A percentile compares a stretch with the other conserved stretches of the same genome.
phyloP scores from a whole-genome alignment of 129 eudicot genomes.

The Flaveria sonorensis region DNA sequence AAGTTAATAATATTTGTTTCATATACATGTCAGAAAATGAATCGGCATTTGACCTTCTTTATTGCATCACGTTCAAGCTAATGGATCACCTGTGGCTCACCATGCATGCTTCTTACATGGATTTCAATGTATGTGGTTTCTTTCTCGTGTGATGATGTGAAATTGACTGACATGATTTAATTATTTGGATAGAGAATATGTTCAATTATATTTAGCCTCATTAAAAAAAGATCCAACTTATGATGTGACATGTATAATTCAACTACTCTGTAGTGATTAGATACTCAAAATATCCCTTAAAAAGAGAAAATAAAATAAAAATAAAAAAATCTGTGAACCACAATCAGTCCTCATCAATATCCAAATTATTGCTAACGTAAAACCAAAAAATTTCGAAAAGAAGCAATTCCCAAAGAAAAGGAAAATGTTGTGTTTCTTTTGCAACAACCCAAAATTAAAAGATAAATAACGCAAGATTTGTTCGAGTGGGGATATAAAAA shows the following conservation, averaged over 20 bases:
- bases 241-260: neutral
- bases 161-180: neutral
- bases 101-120: constrained; percentile 99
- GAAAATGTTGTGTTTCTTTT: no score
- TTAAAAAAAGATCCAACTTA: neutral
- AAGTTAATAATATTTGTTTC: constrained; percentile 3
- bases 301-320: neutral
- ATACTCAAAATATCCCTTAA: neutral
- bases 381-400: neutral
- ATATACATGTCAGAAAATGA: constrained; percentile 68
- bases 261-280: neutral
- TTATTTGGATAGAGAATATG: neutral
- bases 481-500: neutral
- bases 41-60: constrained; percentile 87
- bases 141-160: constrained; percentile 3
- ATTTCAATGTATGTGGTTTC: constrained; percentile 79
- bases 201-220: neutral
- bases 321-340: neutral
- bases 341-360: neutral
- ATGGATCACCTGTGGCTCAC: constrained; percentile 93
- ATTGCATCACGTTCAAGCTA: constrained; percentile 90
- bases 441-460: no score
- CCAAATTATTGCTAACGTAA: neutral
- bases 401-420: neutral
- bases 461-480: no score